Conservation (phyloP, 2,329 filamentous ascomycete genomes). For the Cadophora gregata region DNA sequence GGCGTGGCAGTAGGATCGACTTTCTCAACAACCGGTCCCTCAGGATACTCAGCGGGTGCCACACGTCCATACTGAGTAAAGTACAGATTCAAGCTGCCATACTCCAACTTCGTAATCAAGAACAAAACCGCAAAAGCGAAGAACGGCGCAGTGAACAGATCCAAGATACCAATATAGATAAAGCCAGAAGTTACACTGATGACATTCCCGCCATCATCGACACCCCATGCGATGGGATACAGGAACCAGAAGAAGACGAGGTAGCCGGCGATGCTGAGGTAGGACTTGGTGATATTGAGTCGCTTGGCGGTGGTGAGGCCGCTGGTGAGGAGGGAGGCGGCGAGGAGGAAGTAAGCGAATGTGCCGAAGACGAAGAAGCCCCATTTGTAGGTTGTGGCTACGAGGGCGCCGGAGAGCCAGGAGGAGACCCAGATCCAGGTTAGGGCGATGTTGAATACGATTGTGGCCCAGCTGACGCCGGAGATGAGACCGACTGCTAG, state of each 20-base stretch:
- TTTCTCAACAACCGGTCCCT: slow-evolving; percentile 30
- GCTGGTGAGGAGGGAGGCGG: slow-evolving; percentile 62
- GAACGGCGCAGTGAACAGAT: slow-evolving; percentile 66
- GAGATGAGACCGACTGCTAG: slow-evolving; percentile 66
- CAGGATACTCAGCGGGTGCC: slow-evolving; percentile 28
- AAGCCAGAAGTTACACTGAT: slow-evolving; percentile 69
- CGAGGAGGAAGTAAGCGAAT: slow-evolving; percentile 62
- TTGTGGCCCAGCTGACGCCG: slow-evolving; percentile 67
- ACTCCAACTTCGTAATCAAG: slow-evolving; percentile 33
- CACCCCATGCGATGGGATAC: slow-evolving; percentile 69
- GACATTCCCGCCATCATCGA: slow-evolving; percentile 68
- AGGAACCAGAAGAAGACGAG: slow-evolving; percentile 66
- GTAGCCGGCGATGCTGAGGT: slow-evolving; percentile 60
- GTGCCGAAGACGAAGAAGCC: slow-evolving; percentile 66
- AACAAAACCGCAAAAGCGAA: slow-evolving; percentile 27
- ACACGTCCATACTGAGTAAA: slow-evolving; percentile 42
- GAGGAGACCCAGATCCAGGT: slow-evolving; percentile 69
- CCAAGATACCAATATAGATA: slow-evolving; percentile 71
- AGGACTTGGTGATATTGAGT: slow-evolving; percentile 60
- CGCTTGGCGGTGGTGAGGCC: slow-evolving; percentile 60
- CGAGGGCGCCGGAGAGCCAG: slow-evolving; percentile 68
- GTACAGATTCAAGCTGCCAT: slow-evolving; percentile 36
- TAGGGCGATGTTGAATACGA: slow-evolving; percentile 64
- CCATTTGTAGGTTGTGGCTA: slow-evolving; percentile 68
- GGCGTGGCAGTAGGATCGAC: slow-evolving; percentile 9